phyloP scores from a whole-genome alignment of 1,284 basidiomycete genomes.

The Boletus sp. region DNA sequence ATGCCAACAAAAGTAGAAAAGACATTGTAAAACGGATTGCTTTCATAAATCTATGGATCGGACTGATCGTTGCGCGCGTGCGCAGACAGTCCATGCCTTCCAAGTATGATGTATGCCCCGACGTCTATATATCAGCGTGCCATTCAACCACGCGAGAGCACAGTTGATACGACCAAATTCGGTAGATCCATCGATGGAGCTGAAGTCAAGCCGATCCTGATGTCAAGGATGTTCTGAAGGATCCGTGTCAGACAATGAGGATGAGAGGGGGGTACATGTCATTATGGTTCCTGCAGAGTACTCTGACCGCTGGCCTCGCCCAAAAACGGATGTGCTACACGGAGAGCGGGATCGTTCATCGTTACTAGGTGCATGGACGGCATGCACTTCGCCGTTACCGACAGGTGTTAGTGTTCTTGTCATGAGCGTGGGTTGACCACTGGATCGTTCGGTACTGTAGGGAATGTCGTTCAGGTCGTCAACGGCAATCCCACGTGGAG shows the following conservation, averaged over 20 bases:
- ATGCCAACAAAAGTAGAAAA: constrained; percentile 16
- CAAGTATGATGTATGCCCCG: constrained; percentile 17
- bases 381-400: constrained; percentile 12
- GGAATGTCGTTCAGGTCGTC: constrained; percentile 27
- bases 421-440: constrained; percentile 19
- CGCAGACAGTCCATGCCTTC: constrained; percentile 20
- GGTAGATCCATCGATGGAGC: constrained; percentile 35
- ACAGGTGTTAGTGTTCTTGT: constrained; percentile 11
- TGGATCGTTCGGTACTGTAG: constrained; percentile 27
- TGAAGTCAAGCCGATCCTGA: constrained; percentile 36
- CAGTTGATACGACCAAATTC: constrained; percentile 21
- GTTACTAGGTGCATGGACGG: constrained; percentile 5
- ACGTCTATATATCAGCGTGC: constrained; percentile 18
- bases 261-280: constrained; percentile 26
- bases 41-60: constrained; percentile 27
- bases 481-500: constrained; percentile 24
- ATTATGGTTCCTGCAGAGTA: constrained; percentile 13
- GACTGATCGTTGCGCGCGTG: constrained; percentile 10
- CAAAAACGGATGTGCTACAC: constrained; percentile 2
- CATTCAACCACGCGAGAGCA: constrained; percentile 13
- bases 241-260: constrained; percentile 28
- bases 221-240: constrained; percentile 30
- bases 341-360: constrained; percentile 14
- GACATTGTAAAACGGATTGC: constrained; percentile 17
- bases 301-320: constrained; percentile 10